Percentiles rank a stretch among this genome's conserved stretches.
phyloP scores from a whole-genome alignment of 2,329 filamentous ascomycete genomes.

The Penicillium occitanis region DNA sequence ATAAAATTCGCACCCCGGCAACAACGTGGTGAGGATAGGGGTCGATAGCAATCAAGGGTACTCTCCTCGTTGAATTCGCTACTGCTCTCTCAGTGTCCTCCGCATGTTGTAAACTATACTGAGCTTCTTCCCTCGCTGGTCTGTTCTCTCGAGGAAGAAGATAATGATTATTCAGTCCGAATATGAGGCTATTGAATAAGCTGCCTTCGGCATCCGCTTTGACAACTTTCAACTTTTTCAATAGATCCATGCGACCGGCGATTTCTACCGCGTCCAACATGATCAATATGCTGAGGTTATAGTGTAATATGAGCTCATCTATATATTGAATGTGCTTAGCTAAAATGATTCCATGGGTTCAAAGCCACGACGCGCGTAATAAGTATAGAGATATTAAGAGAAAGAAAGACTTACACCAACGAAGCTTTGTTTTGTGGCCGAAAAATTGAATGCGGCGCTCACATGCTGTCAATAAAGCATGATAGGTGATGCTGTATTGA shows the following conservation, averaged over 20 bases:
- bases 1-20: slow-evolving; percentile 31
- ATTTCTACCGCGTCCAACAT: slow-evolving; percentile 31
- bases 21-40: slow-evolving; percentile 36
- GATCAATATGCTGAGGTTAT: slow-evolving; percentile 32
- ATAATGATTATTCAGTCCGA: slow-evolving; percentile 31
- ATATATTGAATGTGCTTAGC: neutral
- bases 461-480: slow-evolving; percentile 29
- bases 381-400: neutral
- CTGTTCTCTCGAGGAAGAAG: slow-evolving; percentile 24
- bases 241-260: slow-evolving; percentile 28
- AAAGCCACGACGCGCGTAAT: neutral
- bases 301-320: slow-evolving; percentile 33
- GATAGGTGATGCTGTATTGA: slow-evolving; percentile 32
- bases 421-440: slow-evolving; percentile 31
- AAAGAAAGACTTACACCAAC: slow-evolving; percentile 32
- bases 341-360: neutral
- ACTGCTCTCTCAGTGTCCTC: slow-evolving; percentile 9
- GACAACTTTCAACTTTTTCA: slow-evolving; percentile 26
- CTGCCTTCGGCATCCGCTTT: slow-evolving; percentile 29
- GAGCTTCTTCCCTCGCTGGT: neutral
- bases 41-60: slow-evolving; percentile 33
- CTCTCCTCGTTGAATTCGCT: neutral
- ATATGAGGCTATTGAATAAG: slow-evolving; percentile 30
- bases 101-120: neutral
- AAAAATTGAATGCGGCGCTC: slow-evolving; percentile 33